Evolutionary conservation across 257 asterid species (phyloP), one percentile per base, ranked within the genome.

Genomic region (Nicotiana benthamiana): DNA sequence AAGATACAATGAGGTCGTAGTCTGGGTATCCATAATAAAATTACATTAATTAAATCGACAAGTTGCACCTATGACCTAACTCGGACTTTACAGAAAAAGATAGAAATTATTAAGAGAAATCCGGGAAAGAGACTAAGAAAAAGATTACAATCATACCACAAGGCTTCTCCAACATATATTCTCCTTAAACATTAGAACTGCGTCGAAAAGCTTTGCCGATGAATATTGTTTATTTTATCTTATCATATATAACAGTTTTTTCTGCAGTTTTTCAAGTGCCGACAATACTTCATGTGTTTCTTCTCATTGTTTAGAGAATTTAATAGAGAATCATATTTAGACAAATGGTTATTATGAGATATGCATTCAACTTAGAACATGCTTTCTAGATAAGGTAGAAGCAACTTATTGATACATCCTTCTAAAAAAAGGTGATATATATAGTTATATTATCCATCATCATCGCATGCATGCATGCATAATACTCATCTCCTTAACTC

Each of bases 61-160:
- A 74, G 79, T 48, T 48, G 79, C n/a, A 74, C 79, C 61, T 24
- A 48, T 74, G 79, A 74, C 79, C 79, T 74, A 24, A 74, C 61
- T 15, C 32, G 61, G 13, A 74, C 40, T 15, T 74, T 74, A 70
- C 79, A 74, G 43, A 74, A 70, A 43, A 43, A 18, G 32, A 70
- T 70, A 17, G 3, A 40, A 74, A 46, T 74, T 74, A 13, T 34
- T 72, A 24, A 57, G 48, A 72, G 34, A 72, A 72, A 46, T 74
- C 24, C 16, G 22, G 32, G 5, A 48, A 24, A 72, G 2, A 46
- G 20, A 72, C 48, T 26, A 74, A 70, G 59, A 74, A 48, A 9
- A 48, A 74, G 61, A 74, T 48, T 48, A 46, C 61, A 74, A 74
- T 24, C 61, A 74, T 48, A 72, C 16, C 26, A 74, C 79, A 46